These are phyloP conservation scores for Gossypium gossypioides DNA, from an alignment of 441 rosid species.

Conservation along the genomic window DNA sequence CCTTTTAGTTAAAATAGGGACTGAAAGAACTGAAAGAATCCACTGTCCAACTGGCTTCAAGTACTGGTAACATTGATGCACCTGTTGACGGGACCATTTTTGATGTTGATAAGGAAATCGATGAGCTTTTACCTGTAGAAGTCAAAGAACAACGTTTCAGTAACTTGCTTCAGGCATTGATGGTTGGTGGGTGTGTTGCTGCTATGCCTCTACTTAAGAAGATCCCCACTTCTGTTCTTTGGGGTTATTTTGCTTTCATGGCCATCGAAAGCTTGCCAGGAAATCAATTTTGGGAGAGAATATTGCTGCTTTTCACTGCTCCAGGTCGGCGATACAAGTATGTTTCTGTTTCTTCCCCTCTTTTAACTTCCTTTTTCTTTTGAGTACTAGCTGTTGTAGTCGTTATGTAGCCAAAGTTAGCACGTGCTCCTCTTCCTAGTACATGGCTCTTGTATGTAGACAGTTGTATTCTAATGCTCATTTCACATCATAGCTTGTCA, in stretches of 20 bases:
- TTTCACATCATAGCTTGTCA: too few species aligned
- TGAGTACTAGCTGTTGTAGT: background rate
- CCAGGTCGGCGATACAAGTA: constrained; percentile 75
- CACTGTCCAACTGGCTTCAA: constrained; percentile 55
- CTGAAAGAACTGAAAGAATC: constrained; percentile 70
- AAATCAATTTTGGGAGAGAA: constrained; percentile 78
- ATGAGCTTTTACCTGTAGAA: constrained; percentile 65
- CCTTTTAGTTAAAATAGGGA: constrained; percentile 36
- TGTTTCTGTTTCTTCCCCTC: constrained; percentile 2
- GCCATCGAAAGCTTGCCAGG: constrained; percentile 79
- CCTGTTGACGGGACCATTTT: constrained; percentile 61
- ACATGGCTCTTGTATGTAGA: background rate
- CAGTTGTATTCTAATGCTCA: background rate
- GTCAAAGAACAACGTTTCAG: constrained; percentile 75
- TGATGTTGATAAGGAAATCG: constrained; percentile 61
- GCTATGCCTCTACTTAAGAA: constrained; percentile 70
- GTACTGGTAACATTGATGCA: constrained; percentile 57
- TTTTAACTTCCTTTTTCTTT: background rate
- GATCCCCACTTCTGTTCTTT: constrained; percentile 70
- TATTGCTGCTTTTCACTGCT: constrained; percentile 59
- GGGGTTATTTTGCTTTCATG: constrained; percentile 86
- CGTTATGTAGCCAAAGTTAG: background rate
- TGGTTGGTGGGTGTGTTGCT: constrained; percentile 64
- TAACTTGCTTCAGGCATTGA: constrained; percentile 64
- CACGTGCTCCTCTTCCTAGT: background rate